Evolutionary conservation across 305 asterid genomes (phyloP), one percentile per base, ranked within the genome.

Genomic region (Fraxinus baroniana): DNA sequence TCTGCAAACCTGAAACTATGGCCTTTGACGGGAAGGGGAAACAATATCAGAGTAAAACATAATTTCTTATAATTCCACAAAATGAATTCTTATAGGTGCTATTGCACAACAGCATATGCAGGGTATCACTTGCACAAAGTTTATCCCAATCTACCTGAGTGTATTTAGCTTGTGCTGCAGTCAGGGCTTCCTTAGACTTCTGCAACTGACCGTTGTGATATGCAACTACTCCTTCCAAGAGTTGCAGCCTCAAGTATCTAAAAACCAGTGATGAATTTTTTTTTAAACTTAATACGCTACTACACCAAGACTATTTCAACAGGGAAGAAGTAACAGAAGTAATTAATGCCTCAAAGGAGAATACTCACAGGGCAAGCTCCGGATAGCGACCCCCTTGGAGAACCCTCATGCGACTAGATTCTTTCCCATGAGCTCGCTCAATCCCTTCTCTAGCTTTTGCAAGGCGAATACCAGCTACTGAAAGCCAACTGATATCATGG

Each of bases 361-460:
- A 57, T 57, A 88, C 99, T 91, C 81, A 95, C 99, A 95, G 82
- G 13, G 98, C 97, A 83, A 91, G 86, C 91, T 94, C 99, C 5
- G 98, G 98, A 87, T 89, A 89, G 49, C 91, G 88, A 60, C 89
- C 91, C 81, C 98, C 97, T 90, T 95, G 98, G 64, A 95, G 93
- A 78, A 90, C 46, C 86, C 99, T 92, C 84, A 95, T 78, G 76
- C 99, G 99, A 87, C 89, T 83, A 18, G 94, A 89, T 89, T 93
- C 98, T 87, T 94, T 94, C 52, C 98, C 99, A 84, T 95, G 94
- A 79, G 98, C 90, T 83, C 95, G 97, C 84, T 95, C 98, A 49
- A 94, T 89, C 81, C 98, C 98, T 88, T 91, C 89, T 83, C 98
- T 90, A 75, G 99, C 98, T 85, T 91, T 92, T 78, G 91, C 89